Base-by-base conservation (phyloP, 208 protist genomes). In the Acanthamoeba castellanii region DNA sequence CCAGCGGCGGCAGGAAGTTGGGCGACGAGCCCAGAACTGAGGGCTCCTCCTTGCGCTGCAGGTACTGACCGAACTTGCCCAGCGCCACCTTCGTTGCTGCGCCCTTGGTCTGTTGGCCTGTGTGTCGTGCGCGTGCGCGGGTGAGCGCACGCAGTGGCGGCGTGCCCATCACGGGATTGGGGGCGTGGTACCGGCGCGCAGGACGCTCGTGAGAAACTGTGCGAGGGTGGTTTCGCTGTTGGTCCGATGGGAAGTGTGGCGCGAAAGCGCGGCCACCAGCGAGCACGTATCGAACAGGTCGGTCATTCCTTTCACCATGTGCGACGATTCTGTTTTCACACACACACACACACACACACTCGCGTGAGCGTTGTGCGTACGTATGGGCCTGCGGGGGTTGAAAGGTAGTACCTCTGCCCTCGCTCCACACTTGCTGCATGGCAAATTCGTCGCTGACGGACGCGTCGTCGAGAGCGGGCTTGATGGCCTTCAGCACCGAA, bases 401-500 rank as follows among this genome's bases (percentile, higher is more conserved):
- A 6, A 6, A 42, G 5, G 6, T 6, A 16, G 34, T 20, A 85
- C 76, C 76, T 57, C 59, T 85, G 76, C 76, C 76, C 55, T 85
- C 76, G 45, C 25, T 85, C 76, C 76, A 85, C 27, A 85, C 30
- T 22, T 85, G 76, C 18, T 85, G 76, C 3, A 37, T 2, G 76
- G 76, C 76, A 37, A 85, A 20, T 13, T 50, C 76, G 47, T 25
- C 45, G 9, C 52, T 34, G 13, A 57, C 42, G 55, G 76, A 50
- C 5, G 32, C 1, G 42, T 85, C 42, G 27, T 85, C 76, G 45
- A 85, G 45, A 11, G 76, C 76, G 13, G n/a, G 20, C 47, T 85
- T 85, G 45, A 85, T 85, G 42, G 76, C 76, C 47, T 85, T 85
- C n/a, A 85, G 34, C 76, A 85, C 34, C 14, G 34, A n/a, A 22